These are phyloP conservation scores for Pythium utonaiense DNA, from an alignment of 352 stramenopile species.

Conservation along the genomic window DNA sequence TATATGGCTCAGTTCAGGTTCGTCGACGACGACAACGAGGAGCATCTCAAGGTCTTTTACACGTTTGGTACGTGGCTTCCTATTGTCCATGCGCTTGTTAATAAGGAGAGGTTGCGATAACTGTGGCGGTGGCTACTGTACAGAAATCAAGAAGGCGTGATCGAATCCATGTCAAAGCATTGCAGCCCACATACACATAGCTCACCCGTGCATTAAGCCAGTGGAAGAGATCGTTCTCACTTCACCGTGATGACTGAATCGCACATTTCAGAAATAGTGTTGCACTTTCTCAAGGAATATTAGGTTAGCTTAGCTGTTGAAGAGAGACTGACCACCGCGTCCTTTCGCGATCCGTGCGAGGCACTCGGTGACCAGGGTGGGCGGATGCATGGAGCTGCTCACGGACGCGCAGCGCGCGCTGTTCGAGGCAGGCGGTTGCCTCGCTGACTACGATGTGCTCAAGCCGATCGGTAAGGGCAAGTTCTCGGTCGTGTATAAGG, in stretches of 20 bases:
- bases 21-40: conserved; percentile 57
- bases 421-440: conserved; percentile 47
- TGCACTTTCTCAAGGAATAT: background rate
- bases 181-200: background rate
- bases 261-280: too few relatives aligned
- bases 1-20: conserved; percentile 82
- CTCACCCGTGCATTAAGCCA: too few relatives aligned
- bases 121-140: background rate
- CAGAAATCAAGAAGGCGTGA: conserved; percentile 64
- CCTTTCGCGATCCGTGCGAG: conserved; percentile 5
- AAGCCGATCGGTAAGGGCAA: conserved; percentile 91
- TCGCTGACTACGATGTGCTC: conserved; percentile 81
- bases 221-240: too few relatives aligned
- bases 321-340: conserved; percentile 2
- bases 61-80: conserved; percentile 51
- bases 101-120: too few relatives aligned
- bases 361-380: background rate
- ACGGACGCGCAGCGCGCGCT: conserved; percentile 67
- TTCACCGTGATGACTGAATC: too few relatives aligned
- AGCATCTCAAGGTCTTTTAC: conserved; percentile 75
- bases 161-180: background rate
- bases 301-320: background rate
- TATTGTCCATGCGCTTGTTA: too few relatives aligned
- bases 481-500: conserved; percentile 91
- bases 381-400: conserved; percentile 62